Evolutionary conservation across 164 flowering plant species (phyloP), one percentile per base, ranked within the genome.

Genomic region (Piper betle): DNA sequence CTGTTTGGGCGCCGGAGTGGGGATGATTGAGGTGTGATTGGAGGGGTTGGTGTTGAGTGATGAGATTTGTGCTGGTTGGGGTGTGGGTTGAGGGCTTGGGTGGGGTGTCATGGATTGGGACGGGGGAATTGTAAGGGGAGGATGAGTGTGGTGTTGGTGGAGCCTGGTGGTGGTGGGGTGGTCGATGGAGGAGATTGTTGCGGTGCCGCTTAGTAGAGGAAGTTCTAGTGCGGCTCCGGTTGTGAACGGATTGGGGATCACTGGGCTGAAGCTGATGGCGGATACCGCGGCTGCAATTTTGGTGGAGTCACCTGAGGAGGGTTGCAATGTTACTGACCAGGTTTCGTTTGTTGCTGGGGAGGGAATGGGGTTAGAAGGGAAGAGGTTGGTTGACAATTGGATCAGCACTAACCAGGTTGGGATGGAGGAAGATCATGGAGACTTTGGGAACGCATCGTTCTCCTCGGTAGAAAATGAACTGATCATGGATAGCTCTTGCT

Each of bases 401-500:
- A 67, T 74, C 55, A 68, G 64, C 60, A 37, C 39, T 43, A 57
- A 53, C 40, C 38, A 46, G 37, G 50, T 46, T 46, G 54, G 12
- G 62, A 59, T 57, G 15, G 40, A 2, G 33, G 33, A 66, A 58
- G 60, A 62, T 64, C 76, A 55, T 4, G 83, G 75, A 68, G 74
- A 64, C 37, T 88, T 80, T 72, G 91, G 84, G 62, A 88, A 83
- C 62, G 88, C 84, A 68, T 75, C 67, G 9, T 67, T 82, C 25
- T 25, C 33, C 33, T 80, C 87, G 11, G 48, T 80, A 60, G 84
- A 68, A 19, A 82, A 77, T 62, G 88, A 79, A 62, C 81, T 57
- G 52, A 58, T 75, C 55, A 74, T 78, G 19, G 92, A 85, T 57
- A 68, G 74, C 52, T 81, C 84, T 37, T 79, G 86, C 74, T 82